Evolutionary conservation across 257 asterid genomes (phyloP), one percentile per base, ranked within the genome.

Genomic region (Nicotiana tabacum): DNA sequence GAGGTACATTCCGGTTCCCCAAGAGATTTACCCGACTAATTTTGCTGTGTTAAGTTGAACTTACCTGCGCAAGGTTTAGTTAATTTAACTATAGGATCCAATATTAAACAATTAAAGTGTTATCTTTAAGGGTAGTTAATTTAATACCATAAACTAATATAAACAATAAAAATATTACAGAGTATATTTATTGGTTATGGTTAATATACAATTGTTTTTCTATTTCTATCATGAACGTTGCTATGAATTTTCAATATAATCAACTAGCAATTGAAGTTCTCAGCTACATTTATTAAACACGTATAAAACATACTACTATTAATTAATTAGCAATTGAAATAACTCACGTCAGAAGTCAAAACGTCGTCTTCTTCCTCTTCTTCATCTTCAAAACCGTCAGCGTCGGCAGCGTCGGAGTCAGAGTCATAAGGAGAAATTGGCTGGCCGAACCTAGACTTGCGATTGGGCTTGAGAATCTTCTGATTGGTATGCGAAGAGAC

Each of bases 401-500:
- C 87, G 0, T 80, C 92, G 0, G 82, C 95, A 0, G 77, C 92
- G 4, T 90, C 93, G 9, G 85, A 87, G 13, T 85, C 91, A 53
- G 88, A 27, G 80, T 93, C 92, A 77, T 93, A 91, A 62, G 94
- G 90, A 11, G 98, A 95, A 77, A 91, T 87, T 0, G 88, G 85
- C 30, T 87, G 91, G 24, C 95, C 98, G 78, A 86, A 80, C 88
- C 92, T 87, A 77, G 98, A 90, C 87, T 89, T 93, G 77, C 93
- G 92, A n/a, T 93, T 95, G 82, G 92, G 83, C 90, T 93, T 93
- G 83, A 93, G 82, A 85, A 93, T 90, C 88, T 87, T 95, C 6
- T 91, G 91, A 83, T 89, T 93, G 78, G 98, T 91, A 83, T 95
- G 98, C 21, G 98, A 91, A 6, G 98, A 92, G 51, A 85, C 85